phyloP scores from a whole-genome alignment of 257 asterid genomes.

The Oldenlandia corymbosa region DNA sequence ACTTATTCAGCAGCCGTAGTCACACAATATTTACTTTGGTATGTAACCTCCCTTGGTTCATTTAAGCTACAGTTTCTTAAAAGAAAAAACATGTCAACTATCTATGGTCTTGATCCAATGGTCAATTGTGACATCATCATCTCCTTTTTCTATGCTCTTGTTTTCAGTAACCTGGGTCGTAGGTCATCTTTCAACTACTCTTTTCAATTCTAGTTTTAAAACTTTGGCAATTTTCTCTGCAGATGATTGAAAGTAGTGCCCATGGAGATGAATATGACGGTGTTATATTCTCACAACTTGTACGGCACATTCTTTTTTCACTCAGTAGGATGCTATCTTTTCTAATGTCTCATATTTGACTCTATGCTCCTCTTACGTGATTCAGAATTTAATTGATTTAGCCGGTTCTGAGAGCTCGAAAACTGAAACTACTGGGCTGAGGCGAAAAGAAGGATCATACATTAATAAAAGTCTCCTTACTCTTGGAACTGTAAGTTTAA shows the following conservation, averaged over 20 bases:
- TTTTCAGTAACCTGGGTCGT: too few species aligned
- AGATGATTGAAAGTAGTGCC: conserved; percentile 98
- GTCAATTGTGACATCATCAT: too few species aligned
- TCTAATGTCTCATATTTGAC: conserved; percentile 11
- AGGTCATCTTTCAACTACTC: too few species aligned
- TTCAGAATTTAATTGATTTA: conserved; percentile 83
- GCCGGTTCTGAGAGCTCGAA: conserved; percentile 99
- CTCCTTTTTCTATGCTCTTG: too few species aligned
- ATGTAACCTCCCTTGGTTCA: conserved; percentile 24
- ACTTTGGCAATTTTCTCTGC: conserved; percentile 21
- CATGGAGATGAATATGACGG: conserved; percentile 97
- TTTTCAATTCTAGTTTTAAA: too few species aligned
- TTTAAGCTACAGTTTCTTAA: background rate
- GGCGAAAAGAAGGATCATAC: conserved; percentile 97
- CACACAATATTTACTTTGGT: conserved; percentile 98
- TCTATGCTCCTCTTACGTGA: conserved; percentile 16
- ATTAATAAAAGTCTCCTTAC: conserved; percentile 96
- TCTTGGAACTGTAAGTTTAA: conserved; percentile 83
- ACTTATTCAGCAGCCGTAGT: conserved; percentile 98
- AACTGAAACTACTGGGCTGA: conserved; percentile 92
- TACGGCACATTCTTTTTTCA: conserved; percentile 29
- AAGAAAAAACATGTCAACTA: background rate
- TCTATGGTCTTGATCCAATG: too few species aligned
- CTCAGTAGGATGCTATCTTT: conserved; percentile 13
- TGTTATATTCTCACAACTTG: conserved; percentile 93